These are phyloP conservation scores for Agrocybe chaxingu DNA, from an alignment of 768 basidiomycete genomes.

Conservation along the genomic window DNA sequence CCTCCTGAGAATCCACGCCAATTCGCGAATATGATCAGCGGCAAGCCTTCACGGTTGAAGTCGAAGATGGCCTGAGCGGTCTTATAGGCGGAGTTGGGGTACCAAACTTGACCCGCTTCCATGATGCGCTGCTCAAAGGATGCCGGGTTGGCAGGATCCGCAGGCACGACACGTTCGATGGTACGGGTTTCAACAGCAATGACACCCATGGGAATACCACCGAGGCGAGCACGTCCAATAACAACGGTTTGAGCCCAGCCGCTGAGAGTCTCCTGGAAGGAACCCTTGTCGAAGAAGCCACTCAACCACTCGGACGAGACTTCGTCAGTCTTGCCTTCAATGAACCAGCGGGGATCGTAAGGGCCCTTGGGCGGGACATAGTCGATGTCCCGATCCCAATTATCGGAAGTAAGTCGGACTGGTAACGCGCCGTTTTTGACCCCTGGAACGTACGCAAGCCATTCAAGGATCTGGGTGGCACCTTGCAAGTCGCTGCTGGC, in stretches of 20 bases:
- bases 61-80: constrained; percentile 99
- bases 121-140: constrained; percentile 98
- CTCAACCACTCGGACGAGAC: constrained; percentile 68
- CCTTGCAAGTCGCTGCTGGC: constrained; percentile 95
- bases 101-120: constrained; percentile 99
- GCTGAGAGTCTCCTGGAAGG: constrained; percentile 97
- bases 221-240: constrained; percentile 91
- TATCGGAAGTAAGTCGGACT: constrained; percentile 65
- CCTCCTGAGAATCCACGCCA: constrained; percentile 99
- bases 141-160: constrained; percentile 94
- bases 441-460: constrained; percentile 93
- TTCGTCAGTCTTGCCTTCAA: constrained; percentile 92
- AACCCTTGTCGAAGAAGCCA: constrained; percentile 96
- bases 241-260: constrained; percentile 99
- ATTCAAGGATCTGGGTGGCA: constrained; percentile 88
- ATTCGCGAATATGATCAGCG: constrained; percentile 98
- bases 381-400: constrained; percentile 90
- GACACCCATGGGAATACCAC: constrained; percentile 96
- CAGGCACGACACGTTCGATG: constrained; percentile 93
- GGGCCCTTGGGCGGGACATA: constrained; percentile 91
- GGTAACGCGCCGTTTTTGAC: constrained; percentile 78
- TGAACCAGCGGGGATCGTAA: constrained; percentile 98
- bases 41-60: constrained; percentile 94
- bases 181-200: constrained; percentile 98
- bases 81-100: constrained; percentile 99